Base-by-base conservation (phyloP, 345 rosid species). In the Physaria fendleri region DNA sequence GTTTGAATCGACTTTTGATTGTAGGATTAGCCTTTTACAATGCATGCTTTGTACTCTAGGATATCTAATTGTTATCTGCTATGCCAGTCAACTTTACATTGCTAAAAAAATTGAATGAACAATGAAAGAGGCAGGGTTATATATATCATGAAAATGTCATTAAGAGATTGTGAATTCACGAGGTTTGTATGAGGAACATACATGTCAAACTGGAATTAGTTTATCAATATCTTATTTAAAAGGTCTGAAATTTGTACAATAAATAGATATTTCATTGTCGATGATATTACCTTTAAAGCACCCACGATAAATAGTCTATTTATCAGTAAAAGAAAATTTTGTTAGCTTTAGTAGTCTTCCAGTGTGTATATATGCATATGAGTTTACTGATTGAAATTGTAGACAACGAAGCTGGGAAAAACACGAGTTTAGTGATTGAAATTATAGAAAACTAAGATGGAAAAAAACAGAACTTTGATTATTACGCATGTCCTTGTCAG, bases 111-210 rank as follows among this genome's bases (percentile, higher is more conserved):
- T 74, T 52, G 76, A 82, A 75, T 93, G 99, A 97, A 93, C 64
- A 92, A 88, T 51, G 98, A 92, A 75, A 84, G 88, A 77, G 96
- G 86, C 68, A 96, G 98, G 83, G 96, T 88, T 81, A n/a, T n/a
- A n/a, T n/a, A n/a, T 72, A 62, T 50, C 84, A 77, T 63, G 81
- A 77, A 18, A 80, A 80, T 64, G 84, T 80, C 28, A 73, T 79
- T 16, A 57, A 77, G 84, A 77, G 78, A 79, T 79, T 62, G 81
- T 79, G 10, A 79, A 79, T 35, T 73, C 81, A 33, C 75, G 78
- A 29, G 78, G 78, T 77, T 63, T 56, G 58, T 66, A 20, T 44
- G 40, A 29, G 11, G n/a, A 38, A 8, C 68, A 12, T 24, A 12
- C 21, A 30, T 21, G 14, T 29, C 3, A 28, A 6, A 0, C 10